Conservation (phyloP, 441 rosid species). For the Gossypium lobatum region DNA sequence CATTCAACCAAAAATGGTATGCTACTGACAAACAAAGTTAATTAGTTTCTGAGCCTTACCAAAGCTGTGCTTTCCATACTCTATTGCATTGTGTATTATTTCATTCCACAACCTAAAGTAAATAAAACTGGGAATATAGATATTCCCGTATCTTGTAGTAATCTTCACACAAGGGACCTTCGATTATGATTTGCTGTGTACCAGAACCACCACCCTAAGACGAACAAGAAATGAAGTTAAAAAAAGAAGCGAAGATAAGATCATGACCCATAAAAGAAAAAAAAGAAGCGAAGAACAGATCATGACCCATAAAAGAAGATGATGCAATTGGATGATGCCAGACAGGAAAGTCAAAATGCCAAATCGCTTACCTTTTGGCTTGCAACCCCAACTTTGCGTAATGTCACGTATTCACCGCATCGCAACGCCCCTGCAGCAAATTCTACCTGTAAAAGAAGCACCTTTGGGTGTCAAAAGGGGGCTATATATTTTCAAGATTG, state of each 20-base stretch:
- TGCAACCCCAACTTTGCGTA: slow-evolving; percentile 76
- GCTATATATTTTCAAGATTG: too few relatives aligned
- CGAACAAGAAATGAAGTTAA: not conserved
- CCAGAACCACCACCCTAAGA: slow-evolving; percentile 59
- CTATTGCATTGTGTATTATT: not conserved
- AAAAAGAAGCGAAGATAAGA: not conserved
- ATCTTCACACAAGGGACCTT: slow-evolving; percentile 92
- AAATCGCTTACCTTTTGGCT: slow-evolving; percentile 65
- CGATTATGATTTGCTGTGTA: slow-evolving; percentile 78
- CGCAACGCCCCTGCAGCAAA: slow-evolving; percentile 87
- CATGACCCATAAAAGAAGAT: not conserved
- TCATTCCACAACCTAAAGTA: slow-evolving; percentile 33
- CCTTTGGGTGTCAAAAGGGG: not conserved
- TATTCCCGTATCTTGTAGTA: slow-evolving; percentile 81
- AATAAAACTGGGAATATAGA: slow-evolving; percentile 84
- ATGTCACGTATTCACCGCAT: slow-evolving; percentile 82
- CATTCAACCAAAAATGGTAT: not conserved
- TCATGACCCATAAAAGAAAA: not conserved
- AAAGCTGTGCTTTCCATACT: not conserved
- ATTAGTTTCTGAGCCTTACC: not conserved
- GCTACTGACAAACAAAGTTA: not conserved
- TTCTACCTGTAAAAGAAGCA: slow-evolving; percentile 50
- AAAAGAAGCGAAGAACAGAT: not conserved
- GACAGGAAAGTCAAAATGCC: not conserved
- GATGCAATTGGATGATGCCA: not conserved